These are phyloP conservation scores for Curvularia sp. DNA, from an alignment of 2,329 filamentous ascomycete genomes.

Conservation along the genomic window DNA sequence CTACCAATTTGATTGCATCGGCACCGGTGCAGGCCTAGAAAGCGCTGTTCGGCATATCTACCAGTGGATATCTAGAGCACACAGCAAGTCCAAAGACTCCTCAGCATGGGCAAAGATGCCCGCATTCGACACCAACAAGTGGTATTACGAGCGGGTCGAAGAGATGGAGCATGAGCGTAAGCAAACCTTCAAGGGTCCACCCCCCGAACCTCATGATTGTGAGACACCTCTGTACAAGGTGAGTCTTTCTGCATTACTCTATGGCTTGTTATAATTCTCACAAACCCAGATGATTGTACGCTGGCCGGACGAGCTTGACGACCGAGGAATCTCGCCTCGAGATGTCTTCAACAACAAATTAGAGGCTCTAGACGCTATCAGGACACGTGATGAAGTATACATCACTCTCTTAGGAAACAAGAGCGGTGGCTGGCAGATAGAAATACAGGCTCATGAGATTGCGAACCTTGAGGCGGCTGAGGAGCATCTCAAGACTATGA, in stretches of 20 bases:
- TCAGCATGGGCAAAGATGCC: constrained; percentile 39
- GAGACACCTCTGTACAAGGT: constrained; percentile 19
- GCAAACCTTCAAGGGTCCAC: constrained; percentile 29
- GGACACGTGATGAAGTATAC: constrained; percentile 38
- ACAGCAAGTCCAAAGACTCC: constrained; percentile 29
- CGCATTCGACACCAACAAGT: constrained; percentile 34
- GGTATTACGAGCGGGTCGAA: constrained; percentile 34
- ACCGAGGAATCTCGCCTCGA: constrained; percentile 27
- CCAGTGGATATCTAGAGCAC: constrained; percentile 38
- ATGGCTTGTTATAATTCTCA: neutral
- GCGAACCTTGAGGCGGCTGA: constrained; percentile 30
- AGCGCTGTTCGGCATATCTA: constrained; percentile 32
- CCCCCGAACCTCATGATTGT: constrained; percentile 19
- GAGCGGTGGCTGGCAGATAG: constrained; percentile 22
- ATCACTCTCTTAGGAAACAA: constrained; percentile 28
- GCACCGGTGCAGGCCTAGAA: constrained; percentile 28
- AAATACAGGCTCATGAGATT: constrained; percentile 27
- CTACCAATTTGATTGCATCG: constrained; percentile 36
- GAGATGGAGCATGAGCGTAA: constrained; percentile 27
- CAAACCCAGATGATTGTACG: constrained; percentile 3
- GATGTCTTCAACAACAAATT: constrained; percentile 40
- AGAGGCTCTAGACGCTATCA: constrained; percentile 38
- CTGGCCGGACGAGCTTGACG: constrained; percentile 37
- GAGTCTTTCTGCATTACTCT: neutral
- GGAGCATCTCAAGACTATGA: constrained; percentile 29